Base-by-base conservation (phyloP, 768 basidiomycete species). In the Auriscalpium microsporum region DNA sequence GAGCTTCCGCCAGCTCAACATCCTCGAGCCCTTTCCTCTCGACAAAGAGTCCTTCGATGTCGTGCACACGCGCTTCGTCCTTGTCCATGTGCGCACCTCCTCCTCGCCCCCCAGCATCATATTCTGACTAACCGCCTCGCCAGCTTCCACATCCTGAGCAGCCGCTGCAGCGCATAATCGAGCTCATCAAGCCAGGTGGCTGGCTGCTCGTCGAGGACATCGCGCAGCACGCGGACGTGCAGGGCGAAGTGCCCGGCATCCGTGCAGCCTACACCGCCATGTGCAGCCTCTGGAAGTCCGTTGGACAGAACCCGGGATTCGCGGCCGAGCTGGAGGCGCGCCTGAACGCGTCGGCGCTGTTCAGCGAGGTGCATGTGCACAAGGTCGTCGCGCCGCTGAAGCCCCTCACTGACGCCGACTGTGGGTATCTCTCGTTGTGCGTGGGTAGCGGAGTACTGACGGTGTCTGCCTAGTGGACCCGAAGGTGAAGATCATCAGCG, bases 201-300 rank as follows among this genome's bases (percentile, higher is more conserved):
- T 64, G 63, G 60, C 58, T 67, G 17, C 56, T 67, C 36, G 28
- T 67, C 50, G 65, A 65, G 16, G 66, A 67, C 14, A 53, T 55
- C 19, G 54, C 54, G 34, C 28, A 52, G 40, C 6, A 17, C 10
- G 38, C 46, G 11, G 52, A 36, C 28, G 17, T 55, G 36, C 35
- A 38, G 7, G 61, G 54, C 10, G 35, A 52, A 10, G 55, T 42
- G 13, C 42, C 4, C 5, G 48, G 46, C 44, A 11, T 56, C 16
- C 55, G 36, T 2, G 37, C 47, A 33, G 44, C 28, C 33, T n/a
- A 34, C 42, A 47, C 19, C 1, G 36, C 44, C 16, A 19, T 50
- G 10, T n/a, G 13, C 42, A 49, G 56, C 55, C 49, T 34, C 38
- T 52, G 55, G 47, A 49, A 52, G 37, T 49, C 55, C 23, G 52